These are phyloP conservation scores for Trichoderma polysporum DNA, from an alignment of 2,329 filamentous ascomycete species.

Conservation along the genomic window DNA sequence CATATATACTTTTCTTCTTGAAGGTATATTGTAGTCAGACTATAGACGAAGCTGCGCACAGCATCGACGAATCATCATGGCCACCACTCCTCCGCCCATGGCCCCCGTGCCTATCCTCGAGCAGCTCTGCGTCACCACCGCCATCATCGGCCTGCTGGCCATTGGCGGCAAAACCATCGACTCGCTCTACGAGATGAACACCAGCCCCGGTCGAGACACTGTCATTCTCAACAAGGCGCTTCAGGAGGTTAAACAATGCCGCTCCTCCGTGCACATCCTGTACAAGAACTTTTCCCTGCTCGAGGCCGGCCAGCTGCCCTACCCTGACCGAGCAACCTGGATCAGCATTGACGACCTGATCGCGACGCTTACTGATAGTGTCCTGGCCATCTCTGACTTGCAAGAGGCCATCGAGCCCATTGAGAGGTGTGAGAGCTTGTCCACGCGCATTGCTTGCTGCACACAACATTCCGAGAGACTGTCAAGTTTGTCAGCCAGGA, in stretches of 20 bases:
- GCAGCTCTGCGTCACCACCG: conserved; percentile 37
- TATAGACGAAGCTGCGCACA: no score
- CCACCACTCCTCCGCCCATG: conserved; percentile 1
- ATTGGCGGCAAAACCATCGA: conserved; percentile 38
- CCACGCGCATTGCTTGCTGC: conserved; percentile 18
- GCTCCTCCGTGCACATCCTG: conserved; percentile 39
- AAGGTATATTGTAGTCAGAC: no score
- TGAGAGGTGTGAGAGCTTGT: conserved; percentile 10
- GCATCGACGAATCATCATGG: neutral
- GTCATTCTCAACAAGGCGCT: conserved; percentile 33
- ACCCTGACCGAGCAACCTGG: conserved; percentile 38
- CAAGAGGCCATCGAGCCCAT: conserved; percentile 31
- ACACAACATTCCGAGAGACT: conserved; percentile 1
- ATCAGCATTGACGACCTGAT: conserved; percentile 37
- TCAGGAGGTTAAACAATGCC: conserved; percentile 39
- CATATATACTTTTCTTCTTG: neutral
- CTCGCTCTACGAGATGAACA: conserved; percentile 37
- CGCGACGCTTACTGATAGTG: conserved; percentile 38
- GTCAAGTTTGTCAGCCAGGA: conserved; percentile 31
- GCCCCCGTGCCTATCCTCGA: conserved; percentile 24
- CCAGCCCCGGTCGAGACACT: conserved; percentile 31
- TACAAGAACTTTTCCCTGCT: conserved; percentile 37
- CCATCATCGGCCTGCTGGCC: conserved; percentile 39
- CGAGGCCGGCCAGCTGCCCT: conserved; percentile 35
- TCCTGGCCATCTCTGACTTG: conserved; percentile 38